These are phyloP conservation scores for Calcarisporium arbuscula DNA, from an alignment of 2,329 filamentous ascomycete genomes.

Conservation along the genomic window DNA sequence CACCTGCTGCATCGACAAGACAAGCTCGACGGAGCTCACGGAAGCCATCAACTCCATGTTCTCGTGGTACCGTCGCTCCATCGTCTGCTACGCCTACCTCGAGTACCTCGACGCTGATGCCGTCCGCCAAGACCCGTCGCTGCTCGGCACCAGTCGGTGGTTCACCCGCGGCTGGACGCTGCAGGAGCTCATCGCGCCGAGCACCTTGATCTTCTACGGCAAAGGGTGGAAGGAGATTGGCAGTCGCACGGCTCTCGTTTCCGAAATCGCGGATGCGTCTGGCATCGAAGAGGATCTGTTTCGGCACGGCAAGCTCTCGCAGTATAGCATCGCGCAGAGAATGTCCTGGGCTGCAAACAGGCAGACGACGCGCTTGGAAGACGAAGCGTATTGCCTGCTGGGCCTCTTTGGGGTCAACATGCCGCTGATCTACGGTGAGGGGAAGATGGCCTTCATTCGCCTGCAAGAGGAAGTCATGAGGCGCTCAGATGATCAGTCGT, in stretches of 20 bases:
- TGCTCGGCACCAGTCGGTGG: constrained; percentile 16
- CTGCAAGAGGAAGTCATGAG: constrained; percentile 3
- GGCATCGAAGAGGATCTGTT: constrained; percentile 14
- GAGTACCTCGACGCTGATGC: constrained; percentile 1
- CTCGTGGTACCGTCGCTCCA: constrained; percentile 18
- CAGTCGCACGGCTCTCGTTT: constrained; percentile 12
- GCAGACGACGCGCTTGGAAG: constrained; percentile 11
- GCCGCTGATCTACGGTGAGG: constrained; percentile 13
- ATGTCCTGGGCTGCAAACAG: constrained; percentile 12
- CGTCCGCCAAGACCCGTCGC: not conserved
- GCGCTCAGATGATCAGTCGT: constrained; percentile 2
- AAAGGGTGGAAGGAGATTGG: constrained; percentile 20
- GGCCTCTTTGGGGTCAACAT: constrained; percentile 15
- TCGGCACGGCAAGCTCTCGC: constrained; percentile 2
- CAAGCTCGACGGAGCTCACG: constrained; percentile 17
- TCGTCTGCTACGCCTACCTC: constrained; percentile 18
- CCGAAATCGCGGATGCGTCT: constrained; percentile 15
- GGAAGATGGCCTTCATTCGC: constrained; percentile 3
- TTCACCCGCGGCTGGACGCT: constrained; percentile 49
- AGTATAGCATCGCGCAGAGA: constrained; percentile 5
- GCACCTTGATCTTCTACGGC: constrained; percentile 22
- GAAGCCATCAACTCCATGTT: constrained; percentile 22
- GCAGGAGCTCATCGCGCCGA: constrained; percentile 56
- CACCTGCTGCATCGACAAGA: constrained; percentile 24
- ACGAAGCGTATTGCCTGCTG: constrained; percentile 14